Evolutionary conservation across 140 eudicot genomes (phyloP).

Genomic region (Senecio squalidus): DNA sequence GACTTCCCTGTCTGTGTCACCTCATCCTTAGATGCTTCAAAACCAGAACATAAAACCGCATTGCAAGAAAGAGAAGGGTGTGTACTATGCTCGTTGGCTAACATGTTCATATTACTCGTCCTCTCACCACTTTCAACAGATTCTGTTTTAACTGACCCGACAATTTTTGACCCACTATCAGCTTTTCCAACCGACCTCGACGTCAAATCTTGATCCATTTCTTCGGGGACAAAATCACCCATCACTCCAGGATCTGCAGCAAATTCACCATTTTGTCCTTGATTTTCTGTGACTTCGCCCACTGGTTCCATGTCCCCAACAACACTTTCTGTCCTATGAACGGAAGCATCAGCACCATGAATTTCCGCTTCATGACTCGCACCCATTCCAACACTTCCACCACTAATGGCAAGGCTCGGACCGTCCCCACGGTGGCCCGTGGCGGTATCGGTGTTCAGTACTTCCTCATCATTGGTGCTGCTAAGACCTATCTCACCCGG

Average conservation of each 20-base stretch:
- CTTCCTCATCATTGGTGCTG: constrained; percentile 82
- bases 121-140: constrained; percentile 30
- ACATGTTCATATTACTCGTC: not conserved
- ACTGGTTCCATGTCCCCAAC: constrained; percentile 74
- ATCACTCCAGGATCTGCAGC: constrained; percentile 3
- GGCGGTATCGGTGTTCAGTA: constrained; percentile 54
- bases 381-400: constrained; percentile 90
- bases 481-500: constrained; percentile 70
- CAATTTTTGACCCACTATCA: constrained; percentile 75
- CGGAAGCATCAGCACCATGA: constrained; percentile 62
- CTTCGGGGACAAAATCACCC: constrained; percentile 49
- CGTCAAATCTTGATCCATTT: constrained; percentile 46
- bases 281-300: constrained; percentile 68
- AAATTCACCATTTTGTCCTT: constrained; percentile 72
- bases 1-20: constrained; percentile 64
- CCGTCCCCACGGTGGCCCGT: constrained; percentile 58
- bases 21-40: constrained; percentile 82
- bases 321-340: constrained; percentile 64
- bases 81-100: not conserved
- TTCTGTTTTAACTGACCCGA: constrained; percentile 72
- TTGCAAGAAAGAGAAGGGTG: constrained; percentile 8
- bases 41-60: constrained; percentile 8
- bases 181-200: constrained; percentile 38
- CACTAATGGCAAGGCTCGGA: constrained; percentile 65
- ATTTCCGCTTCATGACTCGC: constrained; percentile 97